These are phyloP conservation scores for Verbascum thapsus DNA, from an alignment of 257 asterid species.

Conservation along the genomic window DNA sequence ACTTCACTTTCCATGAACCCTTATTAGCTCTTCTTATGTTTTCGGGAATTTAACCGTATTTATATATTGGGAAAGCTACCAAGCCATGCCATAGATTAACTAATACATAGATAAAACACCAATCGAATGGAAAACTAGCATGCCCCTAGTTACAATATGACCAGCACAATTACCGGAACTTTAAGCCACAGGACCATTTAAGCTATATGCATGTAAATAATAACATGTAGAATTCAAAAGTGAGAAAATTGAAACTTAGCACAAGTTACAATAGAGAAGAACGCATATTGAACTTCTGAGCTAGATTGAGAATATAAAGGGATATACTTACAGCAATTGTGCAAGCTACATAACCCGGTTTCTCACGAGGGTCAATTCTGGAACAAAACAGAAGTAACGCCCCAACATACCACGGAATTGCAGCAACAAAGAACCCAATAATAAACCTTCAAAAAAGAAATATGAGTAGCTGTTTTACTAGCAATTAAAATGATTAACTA, in stretches of 20 bases:
- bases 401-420: conserved; percentile 83
- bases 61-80: too few relatives aligned
- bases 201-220: background rate
- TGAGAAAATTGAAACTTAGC: background rate
- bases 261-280: background rate
- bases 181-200: background rate
- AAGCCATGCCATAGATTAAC: too few relatives aligned
- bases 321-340: conserved; percentile 70
- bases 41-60: too few relatives aligned
- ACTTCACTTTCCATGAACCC: too few relatives aligned
- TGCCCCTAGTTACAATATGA: too few relatives aligned
- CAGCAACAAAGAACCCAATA: conserved; percentile 79
- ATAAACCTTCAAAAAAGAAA: conserved; percentile 61
- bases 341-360: conserved; percentile 75
- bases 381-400: conserved; percentile 61
- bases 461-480: conserved; percentile 19
- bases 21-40: too few relatives aligned
- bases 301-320: conserved; percentile 18
- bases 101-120: too few relatives aligned
- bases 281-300: background rate
- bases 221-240: background rate
- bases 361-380: conserved; percentile 82
- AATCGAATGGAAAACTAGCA: too few relatives aligned
- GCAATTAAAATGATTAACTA: conserved; percentile 7
- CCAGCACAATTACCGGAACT: too few relatives aligned